Base-by-base conservation (phyloP, 75 land plant species). In the Pinus tabuliformis region DNA sequence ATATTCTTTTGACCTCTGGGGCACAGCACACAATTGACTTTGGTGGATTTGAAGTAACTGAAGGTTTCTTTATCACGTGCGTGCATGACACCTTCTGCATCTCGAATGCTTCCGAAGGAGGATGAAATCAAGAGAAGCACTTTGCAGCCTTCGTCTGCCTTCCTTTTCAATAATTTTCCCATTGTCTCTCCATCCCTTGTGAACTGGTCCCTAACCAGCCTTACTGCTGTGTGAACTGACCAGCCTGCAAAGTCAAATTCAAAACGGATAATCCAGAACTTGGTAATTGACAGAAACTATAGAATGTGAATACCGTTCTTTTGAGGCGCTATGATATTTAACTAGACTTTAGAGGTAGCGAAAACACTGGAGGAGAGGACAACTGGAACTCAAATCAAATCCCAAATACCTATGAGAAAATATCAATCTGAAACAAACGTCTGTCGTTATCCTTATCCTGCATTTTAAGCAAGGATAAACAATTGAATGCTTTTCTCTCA, bases 41-140 rank as follows among this genome's bases (percentile, higher is more conserved):
- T 76, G 30, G 81, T 76, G 30, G 63, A 72, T 26, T 79, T 30
- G 68, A 87, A 87, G 73, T 78, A 85, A 37, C n/a, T 77, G 22
- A 20, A 17, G 0, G 89, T 87, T 62, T 81, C 83, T 62, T 84
- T 81, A 73, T 87, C 89, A 73, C 84, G 87, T 30, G 89, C 79
- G 65, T 76, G 15, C 89, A 87, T 81, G 16, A 84, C 4, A 18
- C 86, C 83, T n/a, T 37, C 39, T 37, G 36, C 18, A 6, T 52
- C 22, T 26, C 33, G 30, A 7, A 82, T 28, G 14, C 84, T 88
- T 4, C 78, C 61, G 17, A 57, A 70, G 33, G 65, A 77, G 13
- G 81, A 18, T 70, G 87, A 85, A 60, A 81, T 74, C 63, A 85
- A 79, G 24, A 85, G 61, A 28, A 85, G 45, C 17, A 85, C 83